Evolutionary conservation across 208 protist species (phyloP).

Genomic region (Kentomonas sorsogonicus): DNA sequence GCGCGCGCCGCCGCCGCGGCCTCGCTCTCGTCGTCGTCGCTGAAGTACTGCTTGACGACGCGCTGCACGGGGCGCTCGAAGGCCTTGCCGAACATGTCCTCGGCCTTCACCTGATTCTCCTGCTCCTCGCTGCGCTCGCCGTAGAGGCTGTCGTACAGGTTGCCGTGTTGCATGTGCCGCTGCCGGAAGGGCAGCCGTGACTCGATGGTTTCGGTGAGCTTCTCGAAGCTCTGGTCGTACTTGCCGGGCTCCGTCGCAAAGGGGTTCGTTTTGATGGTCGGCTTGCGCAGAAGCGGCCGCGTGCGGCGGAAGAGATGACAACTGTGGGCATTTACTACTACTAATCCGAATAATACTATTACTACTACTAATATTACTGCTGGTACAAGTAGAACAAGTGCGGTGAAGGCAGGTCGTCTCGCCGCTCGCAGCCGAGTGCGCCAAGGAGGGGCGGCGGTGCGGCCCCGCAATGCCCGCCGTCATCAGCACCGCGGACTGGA

Average conservation of each 20-base stretch:
- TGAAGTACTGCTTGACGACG: conserved; percentile 67
- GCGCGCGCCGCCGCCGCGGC: conserved; percentile 52
- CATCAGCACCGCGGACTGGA: no score
- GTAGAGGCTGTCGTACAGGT: conserved; percentile 58
- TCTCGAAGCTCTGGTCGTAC: conserved; percentile 82
- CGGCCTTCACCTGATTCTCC: conserved; percentile 39
- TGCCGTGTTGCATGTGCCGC: conserved; percentile 41
- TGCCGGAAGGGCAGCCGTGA: conserved; percentile 52
- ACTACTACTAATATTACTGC: no score
- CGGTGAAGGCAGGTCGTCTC: no score
- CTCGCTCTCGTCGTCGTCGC: conserved; percentile 31
- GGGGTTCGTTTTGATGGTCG: conserved; percentile 78
- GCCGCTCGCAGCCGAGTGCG: no score
- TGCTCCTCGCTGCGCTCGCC: conserved; percentile 54
- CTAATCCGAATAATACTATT: no score
- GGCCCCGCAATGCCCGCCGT: no score
- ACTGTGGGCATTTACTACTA: no score
- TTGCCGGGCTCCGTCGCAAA: conserved; percentile 51
- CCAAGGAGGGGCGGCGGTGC: no score
- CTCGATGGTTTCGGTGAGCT: conserved; percentile 62
- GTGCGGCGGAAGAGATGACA: conserved; percentile 30
- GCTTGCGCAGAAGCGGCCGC: conserved; percentile 30
- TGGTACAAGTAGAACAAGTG: no score
- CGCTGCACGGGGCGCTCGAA: conserved; percentile 44
- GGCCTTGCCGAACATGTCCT: conserved; percentile 59